Percentiles rank a stretch among this genome's conserved stretches.
phyloP scores from a whole-genome alignment of 2,329 filamentous ascomycete species.

The Trichoderma afroharzianum region DNA sequence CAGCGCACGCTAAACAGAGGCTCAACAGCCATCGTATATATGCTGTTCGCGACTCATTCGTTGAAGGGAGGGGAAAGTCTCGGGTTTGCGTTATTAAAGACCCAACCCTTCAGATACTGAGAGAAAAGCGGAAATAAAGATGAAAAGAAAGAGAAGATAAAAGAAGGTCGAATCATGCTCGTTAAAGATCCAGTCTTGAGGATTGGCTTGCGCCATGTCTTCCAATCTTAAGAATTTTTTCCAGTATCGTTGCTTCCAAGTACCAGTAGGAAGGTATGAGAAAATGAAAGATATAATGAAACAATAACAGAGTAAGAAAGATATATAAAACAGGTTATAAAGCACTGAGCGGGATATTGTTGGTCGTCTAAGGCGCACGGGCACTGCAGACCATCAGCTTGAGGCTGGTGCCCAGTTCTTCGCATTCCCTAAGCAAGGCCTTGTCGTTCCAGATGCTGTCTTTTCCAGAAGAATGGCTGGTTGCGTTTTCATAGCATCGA shows the following conservation, averaged over 20 bases:
- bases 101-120: background rate
- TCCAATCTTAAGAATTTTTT: conserved; percentile 11
- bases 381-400: conserved; percentile 90
- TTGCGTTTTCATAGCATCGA: conserved; percentile 77
- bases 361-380: conserved; percentile 65
- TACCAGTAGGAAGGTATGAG: background rate
- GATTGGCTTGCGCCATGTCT: conserved; percentile 18
- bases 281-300: background rate
- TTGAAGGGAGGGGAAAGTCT: background rate
- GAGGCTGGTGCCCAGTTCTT: conserved; percentile 80
- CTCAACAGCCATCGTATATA: background rate
- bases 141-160: background rate
- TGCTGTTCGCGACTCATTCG: background rate
- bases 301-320: background rate
- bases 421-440: conserved; percentile 75
- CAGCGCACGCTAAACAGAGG: conserved; percentile 5
- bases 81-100: background rate
- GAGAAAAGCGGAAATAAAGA: background rate
- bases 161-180: background rate
- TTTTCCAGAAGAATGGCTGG: conserved; percentile 41
- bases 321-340: background rate
- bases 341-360: conserved; percentile 26
- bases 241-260: background rate
- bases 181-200: conserved; percentile 11
- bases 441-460: conserved; percentile 80